Percentiles rank a stretch among this genome's conserved stretches.
phyloP scores from a whole-genome alignment of 2,329 filamentous ascomycete genomes.

The Xylariaceae sp. region DNA sequence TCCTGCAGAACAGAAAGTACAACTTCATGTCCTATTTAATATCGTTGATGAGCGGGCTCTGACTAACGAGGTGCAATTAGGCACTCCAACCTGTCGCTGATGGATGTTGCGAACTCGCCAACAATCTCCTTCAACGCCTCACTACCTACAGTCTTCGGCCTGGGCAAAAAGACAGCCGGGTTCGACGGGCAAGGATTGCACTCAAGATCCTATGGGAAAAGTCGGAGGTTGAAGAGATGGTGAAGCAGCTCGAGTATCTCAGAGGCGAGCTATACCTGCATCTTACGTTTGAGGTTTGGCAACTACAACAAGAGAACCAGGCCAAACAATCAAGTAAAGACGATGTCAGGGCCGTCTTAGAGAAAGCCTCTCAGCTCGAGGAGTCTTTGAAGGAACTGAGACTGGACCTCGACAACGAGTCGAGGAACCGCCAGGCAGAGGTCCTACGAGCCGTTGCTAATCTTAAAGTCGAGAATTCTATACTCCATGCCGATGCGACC shows the following conservation, averaged over 20 bases:
- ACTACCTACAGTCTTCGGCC: conserved; percentile 19
- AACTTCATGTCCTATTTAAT: too few relatives aligned
- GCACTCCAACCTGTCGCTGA: conserved; percentile 25
- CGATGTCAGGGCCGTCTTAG: conserved; percentile 10
- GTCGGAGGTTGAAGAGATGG: conserved; percentile 27
- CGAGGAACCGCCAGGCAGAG: background rate
- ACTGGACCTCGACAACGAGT: background rate
- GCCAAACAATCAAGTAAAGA: conserved; percentile 13
- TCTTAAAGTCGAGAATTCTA: background rate
- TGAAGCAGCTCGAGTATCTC: conserved; percentile 22
- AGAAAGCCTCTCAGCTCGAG: conserved; percentile 3
- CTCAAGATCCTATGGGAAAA: conserved; percentile 27
- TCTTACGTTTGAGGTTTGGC: conserved; percentile 12
- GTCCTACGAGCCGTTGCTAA: background rate
- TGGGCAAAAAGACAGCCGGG: conserved; percentile 6
- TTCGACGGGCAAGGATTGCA: conserved; percentile 19
- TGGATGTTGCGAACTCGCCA: conserved; percentile 26
- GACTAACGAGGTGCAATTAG: conserved; percentile 8
- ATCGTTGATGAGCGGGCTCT: too few relatives aligned
- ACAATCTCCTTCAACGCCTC: conserved; percentile 23
- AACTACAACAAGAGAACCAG: conserved; percentile 14
- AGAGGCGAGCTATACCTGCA: conserved; percentile 23
- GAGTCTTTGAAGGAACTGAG: background rate
- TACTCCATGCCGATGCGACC: background rate
- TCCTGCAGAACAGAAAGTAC: conserved; percentile 20